Percentiles rank a stretch among this genome's conserved stretches.
phyloP scores from a whole-genome alignment of 2,329 filamentous ascomycete species.

The Trichoderma hamatum region DNA sequence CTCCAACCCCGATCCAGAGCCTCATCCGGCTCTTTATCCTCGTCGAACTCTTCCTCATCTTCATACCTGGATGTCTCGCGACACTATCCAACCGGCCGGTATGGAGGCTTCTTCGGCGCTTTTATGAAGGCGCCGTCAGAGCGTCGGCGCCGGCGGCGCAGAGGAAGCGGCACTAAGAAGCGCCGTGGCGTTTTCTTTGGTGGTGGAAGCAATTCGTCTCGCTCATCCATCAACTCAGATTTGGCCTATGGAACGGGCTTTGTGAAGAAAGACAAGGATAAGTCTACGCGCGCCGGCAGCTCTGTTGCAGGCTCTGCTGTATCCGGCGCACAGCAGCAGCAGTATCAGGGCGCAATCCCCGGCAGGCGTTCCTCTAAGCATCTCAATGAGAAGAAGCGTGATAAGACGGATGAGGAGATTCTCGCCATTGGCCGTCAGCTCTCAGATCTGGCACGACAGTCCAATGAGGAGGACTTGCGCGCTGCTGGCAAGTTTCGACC shows the following conservation, averaged over 20 bases:
- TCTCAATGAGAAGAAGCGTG: slow-evolving; percentile 31
- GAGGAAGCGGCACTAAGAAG: slow-evolving; percentile 49
- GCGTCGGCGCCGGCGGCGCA: slow-evolving; percentile 45
- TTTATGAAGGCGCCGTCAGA: slow-evolving; percentile 67
- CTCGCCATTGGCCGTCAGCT: slow-evolving; percentile 58
- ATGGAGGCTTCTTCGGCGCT: slow-evolving; percentile 59
- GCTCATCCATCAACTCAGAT: slow-evolving; percentile 68
- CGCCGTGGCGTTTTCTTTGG: slow-evolving; percentile 61
- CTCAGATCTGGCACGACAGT: slow-evolving; percentile 54
- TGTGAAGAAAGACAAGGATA: slow-evolving; percentile 46
- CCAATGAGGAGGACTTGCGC: slow-evolving; percentile 55
- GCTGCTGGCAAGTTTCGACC: slow-evolving; percentile 40
- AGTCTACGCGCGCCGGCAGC: slow-evolving; percentile 36
- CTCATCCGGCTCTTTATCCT: slow-evolving; percentile 47
- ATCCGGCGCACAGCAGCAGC: slow-evolving; percentile 19
- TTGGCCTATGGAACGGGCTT: slow-evolving; percentile 68
- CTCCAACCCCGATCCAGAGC: slow-evolving; percentile 33
- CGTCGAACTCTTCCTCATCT: slow-evolving; percentile 52
- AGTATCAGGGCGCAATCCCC: background rate
- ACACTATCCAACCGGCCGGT: slow-evolving; percentile 49
- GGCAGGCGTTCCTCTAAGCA: slow-evolving; percentile 7
- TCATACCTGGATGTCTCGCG: slow-evolving; percentile 70
- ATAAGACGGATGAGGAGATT: slow-evolving; percentile 60
- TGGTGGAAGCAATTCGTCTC: slow-evolving; percentile 62
- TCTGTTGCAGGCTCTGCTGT: slow-evolving; percentile 25